Percentiles rank a stretch among this genome's conserved stretches.
These are phyloP conservation scores for Lactarius sp. DNA, from an alignment of 768 basidiomycete species.

Conservation along the genomic window DNA sequence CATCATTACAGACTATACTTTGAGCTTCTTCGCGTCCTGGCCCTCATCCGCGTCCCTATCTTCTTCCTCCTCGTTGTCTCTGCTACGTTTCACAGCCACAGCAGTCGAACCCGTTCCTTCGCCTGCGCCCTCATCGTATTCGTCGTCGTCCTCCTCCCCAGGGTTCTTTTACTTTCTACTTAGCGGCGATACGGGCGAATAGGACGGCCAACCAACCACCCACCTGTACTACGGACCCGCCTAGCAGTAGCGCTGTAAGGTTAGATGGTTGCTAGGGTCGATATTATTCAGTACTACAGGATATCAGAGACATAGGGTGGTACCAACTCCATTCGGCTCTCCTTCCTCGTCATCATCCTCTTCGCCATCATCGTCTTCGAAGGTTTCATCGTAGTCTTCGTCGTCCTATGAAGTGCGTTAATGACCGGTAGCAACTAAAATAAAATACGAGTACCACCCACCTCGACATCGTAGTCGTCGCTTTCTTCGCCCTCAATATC, in stretches of 20 bases:
- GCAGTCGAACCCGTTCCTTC: not conserved
- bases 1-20: not conserved
- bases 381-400: not conserved
- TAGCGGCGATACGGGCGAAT: not conserved
- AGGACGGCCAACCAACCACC: not conserved
- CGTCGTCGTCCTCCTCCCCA: not conserved
- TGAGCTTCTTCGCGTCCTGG: conserved; percentile 17
- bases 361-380: not conserved
- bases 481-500: conserved; percentile 14
- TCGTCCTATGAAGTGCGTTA: conserved; percentile 6
- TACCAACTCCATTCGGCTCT: conserved; percentile 17
- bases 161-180: not conserved
- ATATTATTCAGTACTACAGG: not conserved
- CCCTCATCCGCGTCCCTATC: not conserved
- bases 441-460: not conserved
- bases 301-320: not conserved
- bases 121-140: conserved; percentile 2
- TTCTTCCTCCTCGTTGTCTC: conserved; percentile 5
- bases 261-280: not conserved
- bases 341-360: conserved; percentile 6
- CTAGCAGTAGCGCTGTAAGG: conserved; percentile 17
- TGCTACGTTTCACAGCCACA: conserved; percentile 10
- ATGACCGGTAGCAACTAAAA: not conserved
- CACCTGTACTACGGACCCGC: not conserved
- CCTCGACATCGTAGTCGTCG: conserved; percentile 19